Base-by-base conservation (phyloP, 352 stramenopile genomes). In the Globisporangium cederbergense region DNA sequence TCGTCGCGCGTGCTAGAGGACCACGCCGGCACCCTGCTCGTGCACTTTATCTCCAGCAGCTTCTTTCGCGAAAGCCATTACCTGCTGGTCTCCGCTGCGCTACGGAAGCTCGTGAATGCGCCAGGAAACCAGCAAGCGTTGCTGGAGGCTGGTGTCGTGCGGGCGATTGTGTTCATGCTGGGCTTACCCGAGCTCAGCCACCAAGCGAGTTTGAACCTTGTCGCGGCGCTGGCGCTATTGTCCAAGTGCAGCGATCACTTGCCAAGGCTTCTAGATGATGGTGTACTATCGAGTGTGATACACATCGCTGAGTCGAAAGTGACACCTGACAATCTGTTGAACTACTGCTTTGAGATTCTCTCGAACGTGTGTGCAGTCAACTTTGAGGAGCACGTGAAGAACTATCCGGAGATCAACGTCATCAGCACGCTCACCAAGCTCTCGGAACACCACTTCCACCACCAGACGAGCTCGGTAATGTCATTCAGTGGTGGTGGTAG, bases 311-410 rank as follows among this genome's bases (percentile, higher is more conserved):
- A 90, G 7, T 55, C 61, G 1, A 75, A 73, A 47, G 7, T 20
- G 1, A 20, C 62, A 0, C 54, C 60, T 0, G 53, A 58, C 3
- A 74, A 84, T 38, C 66, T 90, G 10, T 63, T 81, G 0, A 64
- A 20, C n/a, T 72, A 76, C 46, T 91, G 79, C 67, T 93, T 93
- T 58, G 81, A 89, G 60, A 76, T 93, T 20, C 75, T 92, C 34
- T 89, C 85, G 11, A 89, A 89, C 40, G 45, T 91, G 4, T 91
- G 85, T 52, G 75, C 71, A 1, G 62, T 81, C 34, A 68, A 87
- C 63, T 93, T 83, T 65, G 78, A 91, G 25, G 66, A 77, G 10
- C 72, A 77, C 38, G 53, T 71, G 22, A 71, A 72, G 10, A 42
- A 73, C 7, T 62, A 63, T 14, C 68, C 68, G 0, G 76, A 86